Conservation (phyloP, 2,329 filamentous ascomycete genomes). For the Alternaria alternata region DNA sequence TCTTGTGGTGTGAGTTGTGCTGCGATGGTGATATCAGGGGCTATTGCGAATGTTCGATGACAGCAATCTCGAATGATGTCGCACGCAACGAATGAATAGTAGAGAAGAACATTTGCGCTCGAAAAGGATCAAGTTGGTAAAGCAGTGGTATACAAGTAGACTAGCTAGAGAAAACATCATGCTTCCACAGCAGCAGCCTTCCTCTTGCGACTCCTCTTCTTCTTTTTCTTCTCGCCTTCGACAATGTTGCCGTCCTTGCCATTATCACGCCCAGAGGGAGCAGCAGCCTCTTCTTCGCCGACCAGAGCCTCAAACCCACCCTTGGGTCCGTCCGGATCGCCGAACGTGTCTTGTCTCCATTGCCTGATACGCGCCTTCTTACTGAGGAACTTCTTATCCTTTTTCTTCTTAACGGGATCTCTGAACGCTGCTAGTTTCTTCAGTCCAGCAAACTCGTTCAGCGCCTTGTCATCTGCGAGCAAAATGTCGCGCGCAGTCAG, state of each 20-base stretch:
- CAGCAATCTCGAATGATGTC: neutral
- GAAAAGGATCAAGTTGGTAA: neutral
- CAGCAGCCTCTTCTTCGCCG: slow-evolving; percentile 18
- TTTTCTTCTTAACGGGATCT: slow-evolving; percentile 86
- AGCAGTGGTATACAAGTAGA: neutral
- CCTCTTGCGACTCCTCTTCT: slow-evolving; percentile 38
- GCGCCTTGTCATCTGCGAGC: slow-evolving; percentile 81
- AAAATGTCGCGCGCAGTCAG: slow-evolving; percentile 91
- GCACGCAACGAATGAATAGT: neutral
- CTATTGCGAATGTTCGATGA: neutral
- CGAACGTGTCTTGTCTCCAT: slow-evolving; percentile 79
- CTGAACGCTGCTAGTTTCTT: slow-evolving; percentile 95
- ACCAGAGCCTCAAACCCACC: slow-evolving; percentile 50
- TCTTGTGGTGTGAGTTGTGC: neutral
- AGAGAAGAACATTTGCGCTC: neutral
- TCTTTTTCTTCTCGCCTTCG: slow-evolving; percentile 36
- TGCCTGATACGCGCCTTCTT: slow-evolving; percentile 92
- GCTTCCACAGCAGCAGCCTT: slow-evolving; percentile 22
- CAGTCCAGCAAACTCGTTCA: slow-evolving; percentile 90
- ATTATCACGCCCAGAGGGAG: neutral
- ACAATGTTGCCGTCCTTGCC: slow-evolving; percentile 19
- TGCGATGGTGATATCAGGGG: neutral
- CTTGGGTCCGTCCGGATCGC: slow-evolving; percentile 63
- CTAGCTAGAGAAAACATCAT: neutral
- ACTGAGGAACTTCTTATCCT: slow-evolving; percentile 84